A percentile compares a stretch with the other conserved stretches of the same genome.
phyloP scores from a whole-genome alignment of 441 rosid species.

The Syzygium syzygioides region DNA sequence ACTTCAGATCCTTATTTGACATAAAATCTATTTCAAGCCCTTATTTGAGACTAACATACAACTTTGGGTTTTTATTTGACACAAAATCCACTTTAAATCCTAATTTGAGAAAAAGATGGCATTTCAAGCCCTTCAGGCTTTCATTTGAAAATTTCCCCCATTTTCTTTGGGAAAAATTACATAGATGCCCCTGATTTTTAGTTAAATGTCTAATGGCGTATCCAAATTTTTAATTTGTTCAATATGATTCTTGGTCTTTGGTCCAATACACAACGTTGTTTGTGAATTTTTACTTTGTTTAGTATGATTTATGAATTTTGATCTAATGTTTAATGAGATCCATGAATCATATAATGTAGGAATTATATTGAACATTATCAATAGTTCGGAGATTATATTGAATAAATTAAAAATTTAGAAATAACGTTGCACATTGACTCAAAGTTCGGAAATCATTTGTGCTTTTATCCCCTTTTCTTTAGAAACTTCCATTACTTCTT shows the following conservation, averaged over 20 bases:
- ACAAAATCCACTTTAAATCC: too few species aligned
- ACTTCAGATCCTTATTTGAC: too few species aligned
- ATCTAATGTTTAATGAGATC: rapidly evolving
- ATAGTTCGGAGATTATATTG: neutral
- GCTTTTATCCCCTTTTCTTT: rapidly evolving
- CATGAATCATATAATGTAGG: neutral
- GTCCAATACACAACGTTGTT: rapidly evolving
- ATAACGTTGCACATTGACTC: neutral
- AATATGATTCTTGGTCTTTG: rapidly evolving
- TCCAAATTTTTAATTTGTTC: rapidly evolving
- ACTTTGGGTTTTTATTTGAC: too few species aligned
- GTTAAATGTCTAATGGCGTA: neutral
- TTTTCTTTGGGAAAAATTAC: neutral
- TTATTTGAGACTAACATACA: too few species aligned
- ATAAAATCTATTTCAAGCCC: too few species aligned
- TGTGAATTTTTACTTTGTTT: rapidly evolving
- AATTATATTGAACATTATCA: rapidly evolving
- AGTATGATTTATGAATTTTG: rapidly evolving
- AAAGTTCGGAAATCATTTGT: rapidly evolving
- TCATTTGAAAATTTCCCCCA: too few species aligned
- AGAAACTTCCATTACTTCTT: neutral
- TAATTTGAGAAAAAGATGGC: too few species aligned
- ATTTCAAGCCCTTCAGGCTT: too few species aligned
- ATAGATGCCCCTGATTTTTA: too few species aligned
- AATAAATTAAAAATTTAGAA: neutral